Conservation (phyloP, 768 basidiomycete genomes). For the Panaeolus papilionaceus region DNA sequence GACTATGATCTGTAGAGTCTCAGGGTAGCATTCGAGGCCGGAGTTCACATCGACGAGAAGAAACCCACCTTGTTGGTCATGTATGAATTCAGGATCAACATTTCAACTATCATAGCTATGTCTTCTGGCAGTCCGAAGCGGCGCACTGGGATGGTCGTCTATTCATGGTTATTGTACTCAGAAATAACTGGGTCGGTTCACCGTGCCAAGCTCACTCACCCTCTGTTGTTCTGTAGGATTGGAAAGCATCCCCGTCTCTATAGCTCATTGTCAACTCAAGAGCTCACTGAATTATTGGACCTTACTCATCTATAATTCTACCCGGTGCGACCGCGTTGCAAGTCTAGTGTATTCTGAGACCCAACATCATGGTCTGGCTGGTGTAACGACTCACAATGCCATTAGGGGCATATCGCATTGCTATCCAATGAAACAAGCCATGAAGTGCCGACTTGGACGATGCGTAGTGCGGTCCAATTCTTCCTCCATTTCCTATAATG, state of each 20-base stretch:
- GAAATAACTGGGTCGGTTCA: not conserved
- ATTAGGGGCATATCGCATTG: conserved; percentile 52
- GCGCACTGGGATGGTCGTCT: conserved; percentile 57
- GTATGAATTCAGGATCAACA: conserved; percentile 55
- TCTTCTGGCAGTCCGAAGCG: conserved; percentile 57
- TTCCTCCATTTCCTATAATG: conserved; percentile 49
- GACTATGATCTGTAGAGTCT: conserved; percentile 44
- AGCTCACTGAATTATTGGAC: not conserved
- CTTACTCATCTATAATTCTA: conserved; percentile 45
- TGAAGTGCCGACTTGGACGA: conserved; percentile 62
- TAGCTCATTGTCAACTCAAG: not conserved
- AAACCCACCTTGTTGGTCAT: conserved; percentile 60
- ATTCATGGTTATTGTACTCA: conserved; percentile 14
- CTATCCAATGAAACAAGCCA: conserved; percentile 62
- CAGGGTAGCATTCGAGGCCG: not conserved
- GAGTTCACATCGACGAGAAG: not conserved
- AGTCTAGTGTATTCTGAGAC: conserved; percentile 27
- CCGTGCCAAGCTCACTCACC: conserved; percentile 14
- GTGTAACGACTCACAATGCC: conserved; percentile 37
- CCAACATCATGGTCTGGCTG: no score
- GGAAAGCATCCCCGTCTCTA: conserved; percentile 55
- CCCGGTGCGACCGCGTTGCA: conserved; percentile 61
- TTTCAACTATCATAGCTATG: conserved; percentile 54
- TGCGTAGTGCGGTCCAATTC: conserved; percentile 62
- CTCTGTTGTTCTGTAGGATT: conserved; percentile 37